phyloP scores from a whole-genome alignment of 2,329 filamentous ascomycete species.

The Aspergillus melleus region DNA sequence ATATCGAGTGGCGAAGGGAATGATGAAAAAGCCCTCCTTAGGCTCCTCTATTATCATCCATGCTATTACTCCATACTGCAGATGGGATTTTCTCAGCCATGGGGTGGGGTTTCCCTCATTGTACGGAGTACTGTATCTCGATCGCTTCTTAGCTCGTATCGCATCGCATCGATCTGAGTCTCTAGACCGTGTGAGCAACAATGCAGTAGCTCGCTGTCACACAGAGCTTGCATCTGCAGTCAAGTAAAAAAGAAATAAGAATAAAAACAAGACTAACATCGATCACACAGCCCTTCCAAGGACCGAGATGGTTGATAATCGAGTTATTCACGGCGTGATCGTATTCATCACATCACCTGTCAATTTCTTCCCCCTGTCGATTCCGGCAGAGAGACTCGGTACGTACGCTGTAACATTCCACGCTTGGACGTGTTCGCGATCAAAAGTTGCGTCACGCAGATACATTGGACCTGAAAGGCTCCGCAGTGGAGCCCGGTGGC shows the following conservation, averaged over 20 bases:
- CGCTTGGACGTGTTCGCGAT: slow-evolving; percentile 6
- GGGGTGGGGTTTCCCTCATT: neutral
- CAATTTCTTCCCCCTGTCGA: neutral
- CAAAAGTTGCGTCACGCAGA: neutral
- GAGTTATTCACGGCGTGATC: neutral
- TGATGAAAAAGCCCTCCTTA: neutral
- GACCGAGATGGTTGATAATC: neutral
- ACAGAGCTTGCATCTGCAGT: neutral
- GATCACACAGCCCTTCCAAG: neutral
- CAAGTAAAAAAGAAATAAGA: neutral
- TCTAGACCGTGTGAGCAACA: neutral
- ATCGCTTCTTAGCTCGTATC: neutral
- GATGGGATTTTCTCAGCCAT: neutral
- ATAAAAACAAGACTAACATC: neutral
- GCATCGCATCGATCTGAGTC: neutral
- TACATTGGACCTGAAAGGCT: slow-evolving; percentile 4
- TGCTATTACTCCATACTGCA: neutral
- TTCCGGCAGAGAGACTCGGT: neutral
- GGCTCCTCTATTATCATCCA: neutral
- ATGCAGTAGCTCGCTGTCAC: neutral
- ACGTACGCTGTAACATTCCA: neutral
- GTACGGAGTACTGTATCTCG: neutral
- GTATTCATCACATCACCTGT: neutral
- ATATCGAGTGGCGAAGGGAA: neutral
- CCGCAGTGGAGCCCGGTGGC: slow-evolving; percentile 7